These are phyloP conservation scores for Alternaria angustiovoidea DNA, from an alignment of 2,329 filamentous ascomycete species.

Conservation along the genomic window DNA sequence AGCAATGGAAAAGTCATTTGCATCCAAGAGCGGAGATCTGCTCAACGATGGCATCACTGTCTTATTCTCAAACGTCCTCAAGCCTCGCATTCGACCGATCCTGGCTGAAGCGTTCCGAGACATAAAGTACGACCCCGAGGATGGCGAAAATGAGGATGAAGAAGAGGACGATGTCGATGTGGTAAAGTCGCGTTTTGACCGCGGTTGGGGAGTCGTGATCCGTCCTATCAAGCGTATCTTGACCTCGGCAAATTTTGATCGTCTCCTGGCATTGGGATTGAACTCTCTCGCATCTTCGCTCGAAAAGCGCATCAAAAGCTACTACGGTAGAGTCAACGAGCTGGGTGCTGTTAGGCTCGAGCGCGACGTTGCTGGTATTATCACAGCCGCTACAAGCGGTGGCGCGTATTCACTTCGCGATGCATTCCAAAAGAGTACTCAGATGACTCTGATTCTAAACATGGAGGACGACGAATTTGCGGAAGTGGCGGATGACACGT, in stretches of 20 bases:
- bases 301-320: slow-evolving; percentile 86
- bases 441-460: slow-evolving; percentile 86
- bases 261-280: slow-evolving; percentile 77
- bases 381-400: slow-evolving; percentile 69
- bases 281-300: slow-evolving; percentile 78
- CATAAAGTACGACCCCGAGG: slow-evolving; percentile 76
- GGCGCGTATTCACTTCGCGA: slow-evolving; percentile 80
- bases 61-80: slow-evolving; percentile 86
- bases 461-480: slow-evolving; percentile 98
- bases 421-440: slow-evolving; percentile 75
- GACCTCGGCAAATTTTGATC: slow-evolving; percentile 77
- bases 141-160: slow-evolving; percentile 52
- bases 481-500: slow-evolving; percentile 65
- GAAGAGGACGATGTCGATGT: slow-evolving; percentile 65
- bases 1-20: slow-evolving; percentile 75
- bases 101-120: slow-evolving; percentile 91
- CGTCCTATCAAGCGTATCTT: slow-evolving; percentile 85
- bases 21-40: slow-evolving; percentile 80
- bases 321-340: slow-evolving; percentile 79
- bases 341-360: slow-evolving; percentile 85
- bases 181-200: slow-evolving; percentile 81
- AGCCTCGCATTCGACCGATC: slow-evolving; percentile 82
- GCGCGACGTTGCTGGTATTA: slow-evolving; percentile 80
- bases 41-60: slow-evolving; percentile 85
- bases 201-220: slow-evolving; percentile 85